These are phyloP conservation scores for Gillenia trifoliata DNA, from an alignment of 306 rosid species.

Conservation along the genomic window DNA sequence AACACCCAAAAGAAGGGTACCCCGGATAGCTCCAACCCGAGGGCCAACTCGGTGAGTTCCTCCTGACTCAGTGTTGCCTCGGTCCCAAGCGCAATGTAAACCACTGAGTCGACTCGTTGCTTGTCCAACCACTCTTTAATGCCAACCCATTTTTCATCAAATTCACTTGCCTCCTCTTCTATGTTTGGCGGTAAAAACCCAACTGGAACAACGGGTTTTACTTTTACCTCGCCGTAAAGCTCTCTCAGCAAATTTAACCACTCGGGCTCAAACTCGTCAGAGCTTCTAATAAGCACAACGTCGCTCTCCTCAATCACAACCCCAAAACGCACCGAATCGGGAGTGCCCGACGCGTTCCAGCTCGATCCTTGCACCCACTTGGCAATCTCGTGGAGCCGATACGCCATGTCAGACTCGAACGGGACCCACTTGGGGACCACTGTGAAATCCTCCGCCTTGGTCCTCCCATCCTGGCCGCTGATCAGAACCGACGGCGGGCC, in stretches of 20 bases:
- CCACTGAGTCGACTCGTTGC: conserved; percentile 22
- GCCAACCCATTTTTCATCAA: not conserved
- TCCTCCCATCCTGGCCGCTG: conserved; percentile 16
- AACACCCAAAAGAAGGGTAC: conserved; percentile 38
- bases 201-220: conserved; percentile 22
- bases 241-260: conserved; percentile 28
- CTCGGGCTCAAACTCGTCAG: conserved; percentile 33
- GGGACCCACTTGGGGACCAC: conserved; percentile 39
- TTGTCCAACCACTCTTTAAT: conserved; percentile 28
- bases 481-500: conserved; percentile 27
- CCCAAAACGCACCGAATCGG: conserved; percentile 33
- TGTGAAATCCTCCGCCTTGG: conserved; percentile 29
- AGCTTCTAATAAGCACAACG: conserved; percentile 33
- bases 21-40: conserved; percentile 33
- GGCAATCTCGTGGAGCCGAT: conserved; percentile 23
- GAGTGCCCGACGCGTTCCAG: not conserved
- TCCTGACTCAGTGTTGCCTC: conserved; percentile 28
- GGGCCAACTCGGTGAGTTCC: conserved; percentile 35
- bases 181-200: conserved; percentile 28
- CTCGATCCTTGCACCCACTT: conserved; percentile 11
- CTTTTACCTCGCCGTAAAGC: conserved; percentile 22
- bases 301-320: conserved; percentile 18
- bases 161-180: not conserved
- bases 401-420: conserved; percentile 13
- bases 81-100: conserved; percentile 38